Base-by-base conservation (phyloP, 768 basidiomycete species). In the Amanita phalloides region DNA sequence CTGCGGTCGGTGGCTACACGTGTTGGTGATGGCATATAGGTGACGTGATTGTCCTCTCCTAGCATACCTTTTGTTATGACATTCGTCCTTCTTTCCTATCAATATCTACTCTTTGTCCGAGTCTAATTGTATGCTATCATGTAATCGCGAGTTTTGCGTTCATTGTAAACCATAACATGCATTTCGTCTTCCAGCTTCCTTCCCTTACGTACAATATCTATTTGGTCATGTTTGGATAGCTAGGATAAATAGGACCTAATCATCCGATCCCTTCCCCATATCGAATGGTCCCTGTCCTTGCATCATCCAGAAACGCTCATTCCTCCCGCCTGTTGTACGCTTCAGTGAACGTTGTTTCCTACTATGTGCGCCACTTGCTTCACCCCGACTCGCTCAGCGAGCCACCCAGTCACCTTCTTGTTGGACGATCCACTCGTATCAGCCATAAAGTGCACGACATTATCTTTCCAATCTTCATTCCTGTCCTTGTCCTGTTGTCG, bases 401-500 rank as follows among this genome's bases (percentile, higher is more conserved):
- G 6, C 42, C 51, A 20, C 7, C 36, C 9, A 17, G n/a, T 5
- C 28, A 33, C 13, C 23, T 32, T 32, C 60, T 66, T 39, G 55
- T 55, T 20, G 66, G 59, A 48, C 63, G 67, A 21, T 64, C 58
- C 3, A 56, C 70, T 53, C 55, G 70, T 55, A 62, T 60, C 1
- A 62, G 68, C 51, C 49, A 54, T 10, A 33, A 13, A 33, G 47
- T 66, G 17, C 63, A 63, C 53, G 60, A 61, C 53, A 71, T 72
- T 55, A 64, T 64, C 48, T 75, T 75, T 48, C 71, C 64, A 41
- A 60, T 69, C 41, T 82, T 93, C 67, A 91, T 93, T 41, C 91
- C 91, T 48, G 62, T 91, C 32, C 82, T 92, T 59, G 91, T 93
- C 48, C 63, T 90, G 45, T 61, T 86, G 56, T 91, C 86, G 53